A percentile compares a stretch with the other conserved stretches of the same genome.
These are phyloP conservation scores for Pleurotus salmoneostramineus DNA, from an alignment of 768 basidiomycete species.

Conservation along the genomic window DNA sequence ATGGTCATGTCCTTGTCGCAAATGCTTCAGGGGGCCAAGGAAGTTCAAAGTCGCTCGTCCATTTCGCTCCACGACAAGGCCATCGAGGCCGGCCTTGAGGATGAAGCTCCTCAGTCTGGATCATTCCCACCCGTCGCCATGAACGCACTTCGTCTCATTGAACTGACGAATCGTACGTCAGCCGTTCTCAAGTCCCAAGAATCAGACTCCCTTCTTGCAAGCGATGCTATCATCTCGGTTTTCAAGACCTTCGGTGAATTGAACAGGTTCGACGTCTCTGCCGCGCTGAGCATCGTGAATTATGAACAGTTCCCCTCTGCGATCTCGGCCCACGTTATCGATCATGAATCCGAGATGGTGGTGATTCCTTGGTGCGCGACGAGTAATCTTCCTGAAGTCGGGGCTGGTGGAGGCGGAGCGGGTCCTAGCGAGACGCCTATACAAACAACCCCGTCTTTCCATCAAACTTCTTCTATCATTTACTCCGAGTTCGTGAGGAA, in stretches of 20 bases:
- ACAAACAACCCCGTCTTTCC: conserved; percentile 60
- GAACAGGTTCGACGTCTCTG: conserved; percentile 59
- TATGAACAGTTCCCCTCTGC: conserved; percentile 66
- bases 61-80: conserved; percentile 25
- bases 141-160: conserved; percentile 83
- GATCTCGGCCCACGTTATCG: conserved; percentile 57
- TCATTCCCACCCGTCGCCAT: conserved; percentile 35
- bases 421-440: conserved; percentile 11
- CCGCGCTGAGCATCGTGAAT: conserved; percentile 74
- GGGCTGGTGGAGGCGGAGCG: conserved; percentile 21
- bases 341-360: conserved; percentile 64
- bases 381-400: conserved; percentile 12
- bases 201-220: conserved; percentile 62
- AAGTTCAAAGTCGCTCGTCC: neutral
- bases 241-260: conserved; percentile 78
- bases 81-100: conserved; percentile 14
- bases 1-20: conserved; percentile 80
- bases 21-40: conserved; percentile 48
- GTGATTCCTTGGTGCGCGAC: conserved; percentile 81
- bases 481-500: conserved; percentile 85
- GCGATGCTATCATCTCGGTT: conserved; percentile 69
- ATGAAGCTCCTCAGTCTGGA: neutral
- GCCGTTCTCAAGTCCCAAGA: conserved; percentile 81
- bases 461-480: conserved; percentile 52
- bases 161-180: conserved; percentile 85